Percentiles rank a stretch among this genome's conserved stretches.
phyloP scores from a whole-genome alignment of 2,329 filamentous ascomycete genomes.

The Paecilomyces fulvus region DNA sequence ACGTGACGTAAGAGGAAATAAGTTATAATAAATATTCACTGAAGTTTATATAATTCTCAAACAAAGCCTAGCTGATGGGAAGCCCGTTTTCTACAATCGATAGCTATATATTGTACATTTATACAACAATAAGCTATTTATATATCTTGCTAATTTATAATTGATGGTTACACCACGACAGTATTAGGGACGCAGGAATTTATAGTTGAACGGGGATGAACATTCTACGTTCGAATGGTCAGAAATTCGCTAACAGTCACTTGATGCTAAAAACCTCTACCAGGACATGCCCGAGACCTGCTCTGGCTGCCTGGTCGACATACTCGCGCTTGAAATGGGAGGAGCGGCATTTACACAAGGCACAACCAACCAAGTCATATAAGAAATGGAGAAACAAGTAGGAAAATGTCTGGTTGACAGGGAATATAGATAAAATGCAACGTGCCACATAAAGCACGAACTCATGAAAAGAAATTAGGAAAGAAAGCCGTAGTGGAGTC shows the following conservation, averaged over 20 bases:
- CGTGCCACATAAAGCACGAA: neutral
- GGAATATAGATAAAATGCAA: neutral
- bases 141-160: too few relatives aligned
- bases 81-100: too few relatives aligned
- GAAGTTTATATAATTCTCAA: too few relatives aligned
- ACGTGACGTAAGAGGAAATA: too few relatives aligned
- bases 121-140: too few relatives aligned
- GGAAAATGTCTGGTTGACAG: neutral
- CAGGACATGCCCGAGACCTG: neutral
- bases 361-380: neutral
- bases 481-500: neutral
- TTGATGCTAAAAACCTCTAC: neutral
- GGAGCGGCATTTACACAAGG: neutral
- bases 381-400: neutral
- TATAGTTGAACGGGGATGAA: neutral
- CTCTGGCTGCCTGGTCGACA: neutral
- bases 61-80: too few relatives aligned
- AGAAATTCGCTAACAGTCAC: neutral
- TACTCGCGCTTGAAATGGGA: neutral
- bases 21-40: too few relatives aligned
- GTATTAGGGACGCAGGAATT: neutral
- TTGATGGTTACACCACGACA: too few relatives aligned
- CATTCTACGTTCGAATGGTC: neutral
- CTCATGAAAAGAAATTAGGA: neutral
- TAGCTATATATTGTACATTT: too few relatives aligned